A percentile compares a stretch with the other conserved stretches of the same genome.
phyloP scores from a whole-genome alignment of 2,329 filamentous ascomycete genomes.

The Pseudovirgaria hyperparasitica region DNA sequence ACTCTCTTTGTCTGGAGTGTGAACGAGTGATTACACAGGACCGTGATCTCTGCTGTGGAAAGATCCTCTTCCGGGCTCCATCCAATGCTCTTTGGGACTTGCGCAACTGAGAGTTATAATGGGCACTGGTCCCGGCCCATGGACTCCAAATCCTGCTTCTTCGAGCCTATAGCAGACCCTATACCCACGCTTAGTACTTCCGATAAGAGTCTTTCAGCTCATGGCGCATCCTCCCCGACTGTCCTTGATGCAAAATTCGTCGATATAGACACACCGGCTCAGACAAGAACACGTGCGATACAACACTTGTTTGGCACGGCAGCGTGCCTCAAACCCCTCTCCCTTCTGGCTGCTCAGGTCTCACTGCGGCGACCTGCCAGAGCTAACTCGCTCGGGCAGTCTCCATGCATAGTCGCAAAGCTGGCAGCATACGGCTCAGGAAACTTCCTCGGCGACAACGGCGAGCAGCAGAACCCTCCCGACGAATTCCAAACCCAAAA shows the following conservation, averaged over 20 bases:
- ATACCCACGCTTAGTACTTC: conserved; percentile 25
- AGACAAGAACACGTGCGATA: conserved; percentile 30
- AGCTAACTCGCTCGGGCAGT: conserved; percentile 37
- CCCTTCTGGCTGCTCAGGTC: conserved; percentile 30
- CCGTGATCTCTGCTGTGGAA: conserved; percentile 22
- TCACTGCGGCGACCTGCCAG: conserved; percentile 34
- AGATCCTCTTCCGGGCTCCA: conserved; percentile 22
- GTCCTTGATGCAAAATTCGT: conserved; percentile 27
- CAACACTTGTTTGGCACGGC: conserved; percentile 18
- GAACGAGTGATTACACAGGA: conserved; percentile 30
- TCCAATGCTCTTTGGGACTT: conserved; percentile 25
- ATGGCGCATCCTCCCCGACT: conserved; percentile 23
- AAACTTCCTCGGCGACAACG: conserved; percentile 35
- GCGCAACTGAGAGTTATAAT: conserved; percentile 26
- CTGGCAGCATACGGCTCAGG: conserved; percentile 34
- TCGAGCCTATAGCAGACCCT: conserved; percentile 25
- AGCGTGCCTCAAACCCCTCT: conserved; percentile 21
- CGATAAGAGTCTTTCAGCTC: conserved; percentile 21
- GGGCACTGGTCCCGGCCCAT: conserved; percentile 21
- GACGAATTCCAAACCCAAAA: conserved; percentile 30
- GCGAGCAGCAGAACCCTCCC: conserved; percentile 29
- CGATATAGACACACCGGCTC: conserved; percentile 26
- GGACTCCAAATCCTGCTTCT: conserved; percentile 18
- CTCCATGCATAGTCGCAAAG: conserved; percentile 37
- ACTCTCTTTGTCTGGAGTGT: conserved; percentile 29